These are phyloP conservation scores for Starmerella gropengiesseri DNA, from an alignment of 805 yeast species.

Conservation along the genomic window DNA sequence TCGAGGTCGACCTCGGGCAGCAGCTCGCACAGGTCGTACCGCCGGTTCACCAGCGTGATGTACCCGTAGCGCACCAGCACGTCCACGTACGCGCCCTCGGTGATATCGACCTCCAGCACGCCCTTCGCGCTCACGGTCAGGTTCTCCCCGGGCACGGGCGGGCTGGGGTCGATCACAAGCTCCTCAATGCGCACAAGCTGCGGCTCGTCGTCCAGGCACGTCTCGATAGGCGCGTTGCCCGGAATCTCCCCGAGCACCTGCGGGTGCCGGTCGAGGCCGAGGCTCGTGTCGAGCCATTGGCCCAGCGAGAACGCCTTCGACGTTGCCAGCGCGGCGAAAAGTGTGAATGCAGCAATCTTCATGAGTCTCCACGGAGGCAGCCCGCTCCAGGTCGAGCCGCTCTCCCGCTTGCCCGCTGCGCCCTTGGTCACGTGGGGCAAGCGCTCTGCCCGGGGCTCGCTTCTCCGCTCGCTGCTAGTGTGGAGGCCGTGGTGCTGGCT, in stretches of 20 bases:
- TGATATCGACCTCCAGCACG: conserved; percentile 41
- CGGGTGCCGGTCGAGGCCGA: not conserved
- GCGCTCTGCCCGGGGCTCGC: too few relatives aligned
- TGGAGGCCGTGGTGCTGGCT: too few relatives aligned
- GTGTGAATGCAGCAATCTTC: not conserved
- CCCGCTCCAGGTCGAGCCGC: too few relatives aligned
- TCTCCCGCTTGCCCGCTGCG: too few relatives aligned
- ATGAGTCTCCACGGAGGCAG: too few relatives aligned
- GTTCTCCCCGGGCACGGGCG: conserved; percentile 78
- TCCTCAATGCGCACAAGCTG: conserved; percentile 55
- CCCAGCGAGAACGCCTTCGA: not conserved
- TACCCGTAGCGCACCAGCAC: conserved; percentile 89
- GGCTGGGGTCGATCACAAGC: conserved; percentile 66
- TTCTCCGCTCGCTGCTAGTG: too few relatives aligned
- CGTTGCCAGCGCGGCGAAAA: not conserved
- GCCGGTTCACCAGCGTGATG: conserved; percentile 74
- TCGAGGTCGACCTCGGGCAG: conserved; percentile 68
- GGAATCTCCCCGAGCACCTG: conserved; percentile 39
- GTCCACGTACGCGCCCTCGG: conserved; percentile 87
- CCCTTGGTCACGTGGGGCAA: too few relatives aligned
- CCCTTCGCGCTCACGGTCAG: conserved; percentile 74
- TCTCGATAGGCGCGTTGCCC: conserved; percentile 75
- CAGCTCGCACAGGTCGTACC: conserved; percentile 88
- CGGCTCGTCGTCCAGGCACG: conserved; percentile 54
- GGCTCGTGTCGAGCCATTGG: not conserved